Base-by-base conservation (phyloP, 352 stramenopile species). In the Pythium pyrilobum region DNA sequence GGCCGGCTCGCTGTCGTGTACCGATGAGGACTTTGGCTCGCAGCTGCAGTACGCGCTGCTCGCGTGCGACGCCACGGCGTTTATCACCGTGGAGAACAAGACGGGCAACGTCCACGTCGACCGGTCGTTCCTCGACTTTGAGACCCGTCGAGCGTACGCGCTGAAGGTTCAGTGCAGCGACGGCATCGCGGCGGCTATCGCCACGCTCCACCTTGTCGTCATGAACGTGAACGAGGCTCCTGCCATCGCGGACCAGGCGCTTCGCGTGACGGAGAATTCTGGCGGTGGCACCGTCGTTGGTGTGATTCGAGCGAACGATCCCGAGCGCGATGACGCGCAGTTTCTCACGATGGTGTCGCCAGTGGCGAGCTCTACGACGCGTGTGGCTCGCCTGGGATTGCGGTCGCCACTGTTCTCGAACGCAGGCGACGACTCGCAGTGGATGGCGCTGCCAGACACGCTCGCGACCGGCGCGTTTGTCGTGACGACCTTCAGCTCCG, bases 151-250 rank as follows among this genome's bases (percentile, higher is more conserved):
- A 23, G 38, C 36, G 16, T 79, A 77, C 32, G 16, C 31, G 3
- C 40, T 87, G 0, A 43, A 32, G 9, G 46, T 63, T 2, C 44
- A 62, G 25, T 87, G 76, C 33, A 74, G 66, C 2, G 72, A 86
- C 45, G 72, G 72, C 13, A 37, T 57, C 23, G 47, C 48, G 8
- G 52, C 39, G 7, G n/a, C 55, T 0, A 31, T 42, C 16, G 48
- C 56, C 12, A 49, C 40, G 2, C 36, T 74, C 4, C 53, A 20
- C 24, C 45, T 84, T 15, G 39, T 66, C 20, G 53, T 87, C 16
- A 18, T 51, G 0, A 87, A 87, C 21, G 59, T 82, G 10, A 82
- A 87, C 48, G 76, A 84, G 61, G 46, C 68, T 0, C 76, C 76
- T 2, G 28, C 55, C 15, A 33, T 73, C 2, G 25, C 18, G 5